Evolutionary conservation across 441 rosid genomes (phyloP).

Genomic region (Rhodomyrtus psidioides): DNA sequence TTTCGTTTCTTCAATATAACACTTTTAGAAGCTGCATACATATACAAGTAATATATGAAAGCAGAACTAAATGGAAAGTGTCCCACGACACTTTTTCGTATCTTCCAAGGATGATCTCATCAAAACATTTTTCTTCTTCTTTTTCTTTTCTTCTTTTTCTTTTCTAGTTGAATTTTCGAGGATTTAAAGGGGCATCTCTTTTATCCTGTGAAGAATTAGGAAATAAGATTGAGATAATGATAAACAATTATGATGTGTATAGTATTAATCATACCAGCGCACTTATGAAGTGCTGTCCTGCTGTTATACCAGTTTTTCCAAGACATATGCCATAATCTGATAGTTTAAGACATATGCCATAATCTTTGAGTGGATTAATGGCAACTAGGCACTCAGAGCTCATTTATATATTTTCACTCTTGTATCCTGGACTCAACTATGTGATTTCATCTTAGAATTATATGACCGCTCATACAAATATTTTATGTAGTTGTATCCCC

Average conservation of each 20-base stretch:
- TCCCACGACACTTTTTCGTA: not conserved
- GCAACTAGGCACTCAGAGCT: not conserved
- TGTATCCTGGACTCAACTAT: not conserved
- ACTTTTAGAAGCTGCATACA: not conserved
- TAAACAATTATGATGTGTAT: not conserved
- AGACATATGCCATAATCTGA: not conserved
- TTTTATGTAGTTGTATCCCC: not conserved
- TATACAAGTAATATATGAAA: not conserved
- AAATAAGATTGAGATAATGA: not conserved
- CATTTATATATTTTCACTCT: not conserved
- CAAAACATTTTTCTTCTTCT: not conserved
- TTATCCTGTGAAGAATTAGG: not conserved
- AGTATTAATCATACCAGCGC: not conserved
- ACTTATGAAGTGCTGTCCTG: not conserved
- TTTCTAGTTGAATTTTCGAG: not conserved
- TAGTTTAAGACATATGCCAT: not conserved
- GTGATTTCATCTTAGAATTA: not conserved
- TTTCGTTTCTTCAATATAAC: not conserved
- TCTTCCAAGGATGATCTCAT: not conserved
- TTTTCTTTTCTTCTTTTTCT: not conserved
- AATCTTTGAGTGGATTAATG: not conserved
- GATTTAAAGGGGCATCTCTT: not conserved
- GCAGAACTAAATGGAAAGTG: not conserved
- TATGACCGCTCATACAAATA: not conserved
- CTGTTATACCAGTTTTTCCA: not conserved